Conservation (phyloP, 2,329 filamentous ascomycete species). For the Cladophialophora yegresii region DNA sequence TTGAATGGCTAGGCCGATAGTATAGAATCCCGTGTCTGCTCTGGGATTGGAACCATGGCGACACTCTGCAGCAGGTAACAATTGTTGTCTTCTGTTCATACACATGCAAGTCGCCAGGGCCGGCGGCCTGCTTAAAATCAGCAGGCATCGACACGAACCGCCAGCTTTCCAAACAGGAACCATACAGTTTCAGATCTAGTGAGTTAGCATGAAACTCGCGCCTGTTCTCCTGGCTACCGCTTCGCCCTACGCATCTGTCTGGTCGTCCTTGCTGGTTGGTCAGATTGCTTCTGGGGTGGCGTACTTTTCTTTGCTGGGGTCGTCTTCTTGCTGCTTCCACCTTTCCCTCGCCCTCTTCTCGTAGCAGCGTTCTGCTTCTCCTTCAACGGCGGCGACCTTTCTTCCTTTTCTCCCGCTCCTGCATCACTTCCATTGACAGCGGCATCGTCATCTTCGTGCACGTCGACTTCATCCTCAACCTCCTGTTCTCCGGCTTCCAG, state of each 20-base stretch:
- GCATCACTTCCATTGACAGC: conserved; percentile 6
- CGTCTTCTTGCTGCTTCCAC: conserved; percentile 9
- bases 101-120: background rate
- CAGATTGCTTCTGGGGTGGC: conserved; percentile 6
- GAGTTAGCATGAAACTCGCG: background rate
- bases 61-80: background rate
- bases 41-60: background rate
- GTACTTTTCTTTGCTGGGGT: background rate
- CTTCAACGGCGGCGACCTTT: conserved; percentile 11
- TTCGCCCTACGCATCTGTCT: conserved; percentile 25
- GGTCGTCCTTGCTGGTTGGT: conserved; percentile 14
- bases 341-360: conserved; percentile 6
- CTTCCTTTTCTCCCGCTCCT: conserved; percentile 12
- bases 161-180: background rate
- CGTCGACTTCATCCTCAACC: conserved; percentile 17
- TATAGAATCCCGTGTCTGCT: background rate
- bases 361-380: conserved; percentile 12
- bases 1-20: background rate
- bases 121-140: background rate
- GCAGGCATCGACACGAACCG: background rate
- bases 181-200: background rate
- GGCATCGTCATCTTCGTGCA: conserved; percentile 24
- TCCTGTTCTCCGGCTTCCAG: conserved; percentile 1
- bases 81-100: background rate
- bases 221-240: background rate